These are phyloP conservation scores for Suillus brevipes DNA, from an alignment of 768 basidiomycete species.

Conservation along the genomic window DNA sequence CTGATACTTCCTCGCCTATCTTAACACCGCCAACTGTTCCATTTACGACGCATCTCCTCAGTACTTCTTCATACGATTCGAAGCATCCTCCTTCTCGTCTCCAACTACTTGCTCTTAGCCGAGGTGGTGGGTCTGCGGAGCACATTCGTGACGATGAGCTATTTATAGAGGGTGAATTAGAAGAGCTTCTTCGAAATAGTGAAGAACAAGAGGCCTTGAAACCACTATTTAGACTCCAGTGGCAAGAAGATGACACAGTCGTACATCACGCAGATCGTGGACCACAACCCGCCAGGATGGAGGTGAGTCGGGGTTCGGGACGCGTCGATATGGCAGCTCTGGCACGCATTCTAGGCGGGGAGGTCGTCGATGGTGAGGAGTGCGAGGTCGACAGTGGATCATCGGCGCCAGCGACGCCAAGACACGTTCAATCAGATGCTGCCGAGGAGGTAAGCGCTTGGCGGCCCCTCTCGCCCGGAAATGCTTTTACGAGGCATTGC, in stretches of 20 bases:
- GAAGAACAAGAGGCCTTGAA: conserved; percentile 50
- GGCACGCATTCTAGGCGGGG: conserved; percentile 45
- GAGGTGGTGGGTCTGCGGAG: conserved; percentile 53
- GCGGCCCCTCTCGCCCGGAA: conserved; percentile 41
- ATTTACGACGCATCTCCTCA: conserved; percentile 43
- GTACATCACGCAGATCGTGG: conserved; percentile 25
- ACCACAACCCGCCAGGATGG: conserved; percentile 7
- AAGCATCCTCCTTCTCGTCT: conserved; percentile 56
- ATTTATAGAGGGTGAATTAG: conserved; percentile 68
- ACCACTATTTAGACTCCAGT: conserved; percentile 37
- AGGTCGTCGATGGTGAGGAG: conserved; percentile 28
- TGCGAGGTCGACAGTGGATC: conserved; percentile 24
- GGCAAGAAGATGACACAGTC: conserved; percentile 26
- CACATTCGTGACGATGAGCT: conserved; percentile 70
- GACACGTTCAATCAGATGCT: conserved; percentile 20
- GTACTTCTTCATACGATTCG: conserved; percentile 27
- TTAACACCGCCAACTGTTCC: conserved; percentile 52
- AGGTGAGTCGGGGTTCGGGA: conserved; percentile 34
- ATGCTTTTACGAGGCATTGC: conserved; percentile 17
- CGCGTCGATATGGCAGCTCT: conserved; percentile 61
- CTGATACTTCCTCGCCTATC: conserved; percentile 11
- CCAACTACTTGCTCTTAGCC: conserved; percentile 56
- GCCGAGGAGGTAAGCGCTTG: conserved; percentile 47
- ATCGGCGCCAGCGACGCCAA: conserved; percentile 8
- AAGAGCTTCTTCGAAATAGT: conserved; percentile 53